phyloP scores from a whole-genome alignment of 2,329 filamentous ascomycete species.

The Aspergillus fumigatiaffinis region DNA sequence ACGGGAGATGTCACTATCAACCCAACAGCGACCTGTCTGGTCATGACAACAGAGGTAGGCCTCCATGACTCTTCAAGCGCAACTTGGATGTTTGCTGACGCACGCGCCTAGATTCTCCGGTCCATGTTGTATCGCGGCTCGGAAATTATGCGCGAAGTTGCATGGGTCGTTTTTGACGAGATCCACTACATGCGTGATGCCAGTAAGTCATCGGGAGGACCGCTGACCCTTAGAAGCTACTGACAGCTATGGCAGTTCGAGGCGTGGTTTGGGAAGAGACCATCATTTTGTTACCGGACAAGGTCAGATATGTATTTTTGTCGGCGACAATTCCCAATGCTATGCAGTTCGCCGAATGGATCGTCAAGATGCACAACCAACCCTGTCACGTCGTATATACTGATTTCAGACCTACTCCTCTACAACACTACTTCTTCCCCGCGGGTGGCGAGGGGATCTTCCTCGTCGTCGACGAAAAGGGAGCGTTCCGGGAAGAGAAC shows the following conservation, averaged over 20 bases:
- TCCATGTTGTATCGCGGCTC: slow-evolving; percentile 98
- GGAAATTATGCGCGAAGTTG: slow-evolving; percentile 98
- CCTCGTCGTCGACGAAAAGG: slow-evolving; percentile 93
- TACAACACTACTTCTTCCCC: slow-evolving; percentile 98
- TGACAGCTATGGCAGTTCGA: slow-evolving; percentile 48
- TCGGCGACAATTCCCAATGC: slow-evolving; percentile 98
- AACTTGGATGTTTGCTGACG: slow-evolving; percentile 5
- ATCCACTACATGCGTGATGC: slow-evolving; percentile 98
- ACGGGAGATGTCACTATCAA: slow-evolving; percentile 99
- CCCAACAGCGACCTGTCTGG: slow-evolving; percentile 92
- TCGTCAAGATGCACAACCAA: slow-evolving; percentile 94
- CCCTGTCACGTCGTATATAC: slow-evolving; percentile 99
- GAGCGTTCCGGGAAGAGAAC: slow-evolving; percentile 92
- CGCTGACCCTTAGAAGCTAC: background rate
- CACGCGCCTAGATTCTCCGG: slow-evolving; percentile 65
- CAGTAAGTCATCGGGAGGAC: slow-evolving; percentile 30
- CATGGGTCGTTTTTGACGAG: slow-evolving; percentile 97
- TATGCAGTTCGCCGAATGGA: slow-evolving; percentile 99
- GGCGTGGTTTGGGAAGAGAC: slow-evolving; percentile 99
- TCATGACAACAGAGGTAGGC: slow-evolving; percentile 87
- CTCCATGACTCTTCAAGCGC: background rate
- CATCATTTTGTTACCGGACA: slow-evolving; percentile 95
- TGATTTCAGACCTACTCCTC: slow-evolving; percentile 91
- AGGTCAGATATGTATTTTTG: slow-evolving; percentile 97
- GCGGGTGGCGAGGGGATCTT: slow-evolving; percentile 89